Percentiles rank a stretch among this genome's conserved stretches.
Conservation (phyloP, 2,329 filamentous ascomycete species). For the Phialemoniopsis sp. region DNA sequence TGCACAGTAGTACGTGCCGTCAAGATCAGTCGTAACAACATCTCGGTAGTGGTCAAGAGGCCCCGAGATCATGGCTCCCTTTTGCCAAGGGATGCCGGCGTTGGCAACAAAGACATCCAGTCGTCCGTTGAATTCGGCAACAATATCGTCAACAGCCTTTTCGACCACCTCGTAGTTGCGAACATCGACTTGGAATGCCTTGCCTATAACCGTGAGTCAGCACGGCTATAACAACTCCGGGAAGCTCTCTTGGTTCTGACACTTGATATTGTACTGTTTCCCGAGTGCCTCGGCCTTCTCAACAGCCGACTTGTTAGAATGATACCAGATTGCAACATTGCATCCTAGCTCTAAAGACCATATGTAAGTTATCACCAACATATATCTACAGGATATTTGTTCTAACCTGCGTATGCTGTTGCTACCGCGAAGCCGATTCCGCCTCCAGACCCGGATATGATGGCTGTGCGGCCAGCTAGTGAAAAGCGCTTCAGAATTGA, state of each 20-base stretch:
- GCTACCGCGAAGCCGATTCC: constrained; percentile 66
- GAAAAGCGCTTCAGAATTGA: constrained; percentile 67
- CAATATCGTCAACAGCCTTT: constrained; percentile 44
- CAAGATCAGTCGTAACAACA: constrained; percentile 68
- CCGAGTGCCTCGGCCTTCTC: constrained; percentile 60
- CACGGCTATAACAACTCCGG: not conserved
- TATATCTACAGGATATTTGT: too few relatives aligned
- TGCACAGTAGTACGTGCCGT: constrained; percentile 76
- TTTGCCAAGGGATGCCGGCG: constrained; percentile 69
- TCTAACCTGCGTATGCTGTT: constrained; percentile 58
- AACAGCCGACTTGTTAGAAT: constrained; percentile 62
- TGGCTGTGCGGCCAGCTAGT: constrained; percentile 65
- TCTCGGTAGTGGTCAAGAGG: constrained; percentile 59
- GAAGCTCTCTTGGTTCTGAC: constrained; percentile 27
- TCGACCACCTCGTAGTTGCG: constrained; percentile 47
- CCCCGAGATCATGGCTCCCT: constrained; percentile 64
- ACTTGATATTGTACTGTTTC: constrained; percentile 62
- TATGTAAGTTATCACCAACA: too few relatives aligned
- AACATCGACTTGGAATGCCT: constrained; percentile 60
- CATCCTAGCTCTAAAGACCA: constrained; percentile 69
- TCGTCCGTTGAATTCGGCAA: constrained; percentile 67
- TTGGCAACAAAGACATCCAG: constrained; percentile 80
- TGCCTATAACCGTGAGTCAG: constrained; percentile 32
- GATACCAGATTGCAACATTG: constrained; percentile 71
- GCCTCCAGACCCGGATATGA: constrained; percentile 62